phyloP scores from a whole-genome alignment of 257 asterid genomes.

The Lycium barbarum region DNA sequence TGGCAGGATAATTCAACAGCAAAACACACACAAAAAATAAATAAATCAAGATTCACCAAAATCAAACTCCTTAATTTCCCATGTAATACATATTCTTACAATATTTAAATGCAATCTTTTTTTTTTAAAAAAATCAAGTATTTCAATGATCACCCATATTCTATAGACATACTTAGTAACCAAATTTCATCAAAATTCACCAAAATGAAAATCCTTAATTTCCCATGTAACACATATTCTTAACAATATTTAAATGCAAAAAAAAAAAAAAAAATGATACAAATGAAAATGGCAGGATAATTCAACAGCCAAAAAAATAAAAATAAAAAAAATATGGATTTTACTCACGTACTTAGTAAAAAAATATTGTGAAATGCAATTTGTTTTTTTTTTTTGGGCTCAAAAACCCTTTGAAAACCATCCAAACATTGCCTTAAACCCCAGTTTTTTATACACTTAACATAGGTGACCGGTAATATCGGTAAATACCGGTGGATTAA shows the following conservation, averaged over 20 bases:
- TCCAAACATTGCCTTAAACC: slow-evolving; percentile 61
- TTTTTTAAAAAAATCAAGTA: no score
- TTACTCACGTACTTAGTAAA: slow-evolving; percentile 2
- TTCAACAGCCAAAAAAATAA: background rate
- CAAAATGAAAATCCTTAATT: background rate
- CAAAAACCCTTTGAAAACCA: slow-evolving; percentile 71
- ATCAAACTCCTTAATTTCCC: no score
- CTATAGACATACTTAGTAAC: no score
- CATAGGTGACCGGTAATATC: slow-evolving; percentile 53
- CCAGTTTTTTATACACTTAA: slow-evolving; percentile 65
- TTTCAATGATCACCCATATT: no score
- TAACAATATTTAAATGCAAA: background rate
- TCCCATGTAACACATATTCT: background rate
- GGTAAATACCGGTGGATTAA: slow-evolving; percentile 45
- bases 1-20: background rate
- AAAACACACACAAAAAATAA: background rate
- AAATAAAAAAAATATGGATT: background rate
- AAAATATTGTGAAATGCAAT: slow-evolving; percentile 22
- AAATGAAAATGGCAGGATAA: background rate
- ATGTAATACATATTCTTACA: no score
- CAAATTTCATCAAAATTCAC: background rate
- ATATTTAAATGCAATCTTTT: background rate
- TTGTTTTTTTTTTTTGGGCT: background rate
- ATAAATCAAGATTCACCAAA: no score
- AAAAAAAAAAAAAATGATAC: background rate